Percentiles rank a stretch among this genome's conserved stretches.
Conservation (phyloP, 768 basidiomycete species). For the Psilocybe cubensis region DNA sequence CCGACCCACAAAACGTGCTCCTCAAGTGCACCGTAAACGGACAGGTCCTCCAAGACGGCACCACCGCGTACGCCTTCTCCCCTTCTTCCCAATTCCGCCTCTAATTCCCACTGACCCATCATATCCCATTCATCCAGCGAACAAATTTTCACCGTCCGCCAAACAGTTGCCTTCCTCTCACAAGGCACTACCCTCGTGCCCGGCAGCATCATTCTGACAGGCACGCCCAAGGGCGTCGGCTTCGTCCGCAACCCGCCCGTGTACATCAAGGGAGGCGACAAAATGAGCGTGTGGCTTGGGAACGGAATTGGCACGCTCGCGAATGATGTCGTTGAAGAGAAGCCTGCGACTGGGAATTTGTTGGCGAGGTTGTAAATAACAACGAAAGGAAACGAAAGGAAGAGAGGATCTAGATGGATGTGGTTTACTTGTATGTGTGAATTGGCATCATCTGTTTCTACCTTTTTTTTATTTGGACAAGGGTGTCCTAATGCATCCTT, state of each 20-base stretch:
- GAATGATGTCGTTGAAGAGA: conserved; percentile 79
- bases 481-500: too few species aligned
- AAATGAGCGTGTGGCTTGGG: conserved; percentile 68
- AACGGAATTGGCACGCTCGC: conserved; percentile 79
- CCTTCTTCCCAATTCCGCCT: background rate
- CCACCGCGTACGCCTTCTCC: conserved; percentile 57
- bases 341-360: conserved; percentile 15
- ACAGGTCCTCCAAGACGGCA: conserved; percentile 71
- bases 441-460: too few species aligned
- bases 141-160: conserved; percentile 80
- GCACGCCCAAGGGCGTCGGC: conserved; percentile 83
- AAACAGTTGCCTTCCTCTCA: conserved; percentile 80
- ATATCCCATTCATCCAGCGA: conserved; percentile 44
- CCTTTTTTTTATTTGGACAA: too few species aligned
- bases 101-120: too few species aligned
- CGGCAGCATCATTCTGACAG: conserved; percentile 83
- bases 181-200: conserved; percentile 84
- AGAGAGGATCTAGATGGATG: too few species aligned
- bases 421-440: too few species aligned
- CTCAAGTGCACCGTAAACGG: conserved; percentile 74
- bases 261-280: conserved; percentile 76
- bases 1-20: conserved; percentile 65
- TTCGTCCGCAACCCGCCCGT: conserved; percentile 73
- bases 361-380: conserved; percentile 45
- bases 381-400: too few species aligned